A percentile compares a stretch with the other conserved stretches of the same genome.
Evolutionary conservation across 768 basidiomycete species (phyloP).

Genomic region (Leccinum broughii): DNA sequence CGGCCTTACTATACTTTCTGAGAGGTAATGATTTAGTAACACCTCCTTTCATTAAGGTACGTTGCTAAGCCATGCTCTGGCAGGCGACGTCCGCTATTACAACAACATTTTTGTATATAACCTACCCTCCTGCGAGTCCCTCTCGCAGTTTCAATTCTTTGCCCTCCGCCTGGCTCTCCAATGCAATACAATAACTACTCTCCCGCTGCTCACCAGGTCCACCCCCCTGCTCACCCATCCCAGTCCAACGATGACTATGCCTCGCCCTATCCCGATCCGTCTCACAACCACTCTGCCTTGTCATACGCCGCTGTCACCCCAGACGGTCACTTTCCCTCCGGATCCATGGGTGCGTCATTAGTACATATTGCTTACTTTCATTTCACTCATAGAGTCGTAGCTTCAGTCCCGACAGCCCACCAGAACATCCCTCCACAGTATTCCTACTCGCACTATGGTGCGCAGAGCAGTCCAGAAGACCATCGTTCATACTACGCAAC

Average conservation of each 20-base stretch:
- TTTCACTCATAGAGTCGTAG: slow-evolving; percentile 6
- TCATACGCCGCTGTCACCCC: slow-evolving; percentile 30
- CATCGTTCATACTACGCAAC: slow-evolving; percentile 29
- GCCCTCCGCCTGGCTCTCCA: slow-evolving; percentile 3
- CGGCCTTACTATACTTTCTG: slow-evolving; percentile 34
- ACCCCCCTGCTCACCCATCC: slow-evolving; percentile 19
- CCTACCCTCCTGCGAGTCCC: slow-evolving; percentile 15
- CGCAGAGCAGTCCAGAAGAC: slow-evolving; percentile 19
- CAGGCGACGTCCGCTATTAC: slow-evolving; percentile 38
- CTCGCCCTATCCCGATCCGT: slow-evolving; percentile 26
- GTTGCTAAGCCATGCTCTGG: slow-evolving; percentile 36
- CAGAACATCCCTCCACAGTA: slow-evolving; percentile 19
- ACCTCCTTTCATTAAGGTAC: slow-evolving; percentile 38
- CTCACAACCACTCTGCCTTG: slow-evolving; percentile 25
- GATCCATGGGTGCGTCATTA: slow-evolving; percentile 29
- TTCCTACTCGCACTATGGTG: slow-evolving; percentile 22
- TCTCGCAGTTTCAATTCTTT: slow-evolving; percentile 11
- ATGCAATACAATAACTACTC: slow-evolving; percentile 35
- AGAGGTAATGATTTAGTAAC: slow-evolving; percentile 42
- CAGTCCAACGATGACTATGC: slow-evolving; percentile 23
- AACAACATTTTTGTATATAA: slow-evolving; percentile 37
- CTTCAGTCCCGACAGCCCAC: slow-evolving; percentile 19
- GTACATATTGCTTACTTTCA: slow-evolving; percentile 7
- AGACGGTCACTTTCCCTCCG: slow-evolving; percentile 19
- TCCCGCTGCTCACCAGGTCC: slow-evolving; percentile 20